A percentile compares a stretch with the other conserved stretches of the same genome.
Evolutionary conservation across 1,139 yeast species (phyloP).

Genomic region (Pichia sp.): DNA sequence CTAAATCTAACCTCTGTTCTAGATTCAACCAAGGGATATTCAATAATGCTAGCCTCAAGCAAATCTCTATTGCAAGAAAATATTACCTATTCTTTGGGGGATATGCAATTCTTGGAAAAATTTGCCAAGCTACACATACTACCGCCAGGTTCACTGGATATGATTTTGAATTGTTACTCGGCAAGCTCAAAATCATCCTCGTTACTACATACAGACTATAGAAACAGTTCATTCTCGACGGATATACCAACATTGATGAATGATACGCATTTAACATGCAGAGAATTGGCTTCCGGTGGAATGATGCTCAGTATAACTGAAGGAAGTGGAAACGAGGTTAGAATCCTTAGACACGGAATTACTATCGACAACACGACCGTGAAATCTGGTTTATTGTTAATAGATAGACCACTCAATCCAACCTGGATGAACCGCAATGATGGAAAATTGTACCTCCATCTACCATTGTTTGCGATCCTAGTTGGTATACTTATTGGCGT

Average conservation of each 20-base stretch:
- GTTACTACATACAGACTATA: background rate
- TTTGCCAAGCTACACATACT: constrained; percentile 68
- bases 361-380: constrained; percentile 35
- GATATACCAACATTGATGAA: constrained; percentile 42
- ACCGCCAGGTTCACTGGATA: constrained; percentile 46
- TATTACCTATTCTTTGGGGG: constrained; percentile 41
- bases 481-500: constrained; percentile 62
- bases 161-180: constrained; percentile 42
- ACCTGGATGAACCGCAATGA: constrained; percentile 52
- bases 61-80: constrained; percentile 53
- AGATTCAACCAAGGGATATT: constrained; percentile 39
- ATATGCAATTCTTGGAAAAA: constrained; percentile 42
- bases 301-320: constrained; percentile 39
- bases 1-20: constrained; percentile 34
- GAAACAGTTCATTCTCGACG: background rate
- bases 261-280: constrained; percentile 42
- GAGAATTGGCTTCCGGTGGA: constrained; percentile 37
- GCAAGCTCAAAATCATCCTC: constrained; percentile 14
- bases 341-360: constrained; percentile 65
- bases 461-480: constrained; percentile 64
- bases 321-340: constrained; percentile 62
- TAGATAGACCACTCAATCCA: constrained; percentile 65
- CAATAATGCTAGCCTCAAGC: constrained; percentile 72
- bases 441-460: constrained; percentile 50
- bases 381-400: constrained; percentile 57